Percentiles rank a stretch among this genome's conserved stretches.
Conservation (phyloP, 177 flowering plant genomes). For the Vitis hybrid region DNA sequence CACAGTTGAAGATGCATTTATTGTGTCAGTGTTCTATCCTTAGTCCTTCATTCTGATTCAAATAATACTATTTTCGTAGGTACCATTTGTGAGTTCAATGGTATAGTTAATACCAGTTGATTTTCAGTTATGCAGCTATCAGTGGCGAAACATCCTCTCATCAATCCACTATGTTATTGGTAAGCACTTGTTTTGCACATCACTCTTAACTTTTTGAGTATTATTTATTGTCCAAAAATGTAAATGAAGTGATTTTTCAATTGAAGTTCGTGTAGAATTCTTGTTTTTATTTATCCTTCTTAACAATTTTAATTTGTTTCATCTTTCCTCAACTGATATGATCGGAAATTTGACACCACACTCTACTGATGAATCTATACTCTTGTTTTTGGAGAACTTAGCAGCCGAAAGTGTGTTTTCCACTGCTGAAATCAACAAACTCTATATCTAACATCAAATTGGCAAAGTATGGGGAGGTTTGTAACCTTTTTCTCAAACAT, state of each 20-base stretch:
- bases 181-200: constrained; percentile 16
- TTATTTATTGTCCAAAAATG: not conserved
- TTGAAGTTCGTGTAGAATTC: not conserved
- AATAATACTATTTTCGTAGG: not conserved
- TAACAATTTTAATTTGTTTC: not conserved
- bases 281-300: not conserved
- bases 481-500: constrained; percentile 20
- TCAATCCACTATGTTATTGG: constrained; percentile 27
- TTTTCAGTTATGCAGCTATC: constrained; percentile 83
- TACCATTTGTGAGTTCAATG: not conserved
- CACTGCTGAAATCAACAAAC: constrained; percentile 45
- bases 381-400: constrained; percentile 7
- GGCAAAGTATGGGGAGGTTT: constrained; percentile 81
- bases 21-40: constrained; percentile 52
- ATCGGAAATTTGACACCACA: not conserved
- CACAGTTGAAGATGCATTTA: constrained; percentile 81
- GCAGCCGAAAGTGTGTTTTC: constrained; percentile 66
- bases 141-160: constrained; percentile 46
- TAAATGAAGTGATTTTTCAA: no score
- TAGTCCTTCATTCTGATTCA: constrained; percentile 2
- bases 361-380: constrained; percentile 5
- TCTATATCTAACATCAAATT: constrained; percentile 47
- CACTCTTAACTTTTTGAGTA: not conserved
- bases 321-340: not conserved
- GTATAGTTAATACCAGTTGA: constrained; percentile 4